phyloP scores from a whole-genome alignment of 176 grass and related monocot species.

The Poa annua region DNA sequence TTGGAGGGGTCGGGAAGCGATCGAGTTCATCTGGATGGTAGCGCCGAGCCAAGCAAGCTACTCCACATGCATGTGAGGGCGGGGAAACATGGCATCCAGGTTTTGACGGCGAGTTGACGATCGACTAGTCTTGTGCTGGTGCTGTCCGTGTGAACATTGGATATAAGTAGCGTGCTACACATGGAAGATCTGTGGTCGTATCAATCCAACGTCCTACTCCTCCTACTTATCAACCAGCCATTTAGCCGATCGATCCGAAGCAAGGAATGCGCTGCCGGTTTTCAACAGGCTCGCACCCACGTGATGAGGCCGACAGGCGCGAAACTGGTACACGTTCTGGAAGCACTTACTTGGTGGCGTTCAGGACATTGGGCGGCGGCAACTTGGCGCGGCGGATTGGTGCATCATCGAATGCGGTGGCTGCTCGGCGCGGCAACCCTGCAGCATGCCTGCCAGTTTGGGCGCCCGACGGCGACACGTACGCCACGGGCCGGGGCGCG shows the following conservation, averaged over 20 bases:
- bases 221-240: not conserved
- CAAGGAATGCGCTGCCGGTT: not conserved
- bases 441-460: not conserved
- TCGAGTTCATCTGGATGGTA: too few species aligned
- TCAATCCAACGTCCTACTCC: not conserved
- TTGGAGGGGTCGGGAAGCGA: too few species aligned
- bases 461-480: not conserved
- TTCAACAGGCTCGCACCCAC: not conserved
- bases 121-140: not conserved
- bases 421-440: slow-evolving; percentile 19
- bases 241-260: not conserved
- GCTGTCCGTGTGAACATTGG: slow-evolving; percentile 12
- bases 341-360: not conserved
- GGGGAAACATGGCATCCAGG: not conserved
- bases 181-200: slow-evolving; percentile 21
- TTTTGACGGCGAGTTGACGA: not conserved
- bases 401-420: not conserved
- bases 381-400: not conserved
- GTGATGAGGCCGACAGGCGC: not conserved
- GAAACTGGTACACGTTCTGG: not conserved
- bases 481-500: slow-evolving; percentile 22
- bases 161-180: slow-evolving; percentile 20
- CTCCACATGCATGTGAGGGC: too few species aligned
- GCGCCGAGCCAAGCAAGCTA: too few species aligned
- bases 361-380: not conserved